phyloP scores from a whole-genome alignment of 768 basidiomycete genomes.

The Amanita exitialis region DNA sequence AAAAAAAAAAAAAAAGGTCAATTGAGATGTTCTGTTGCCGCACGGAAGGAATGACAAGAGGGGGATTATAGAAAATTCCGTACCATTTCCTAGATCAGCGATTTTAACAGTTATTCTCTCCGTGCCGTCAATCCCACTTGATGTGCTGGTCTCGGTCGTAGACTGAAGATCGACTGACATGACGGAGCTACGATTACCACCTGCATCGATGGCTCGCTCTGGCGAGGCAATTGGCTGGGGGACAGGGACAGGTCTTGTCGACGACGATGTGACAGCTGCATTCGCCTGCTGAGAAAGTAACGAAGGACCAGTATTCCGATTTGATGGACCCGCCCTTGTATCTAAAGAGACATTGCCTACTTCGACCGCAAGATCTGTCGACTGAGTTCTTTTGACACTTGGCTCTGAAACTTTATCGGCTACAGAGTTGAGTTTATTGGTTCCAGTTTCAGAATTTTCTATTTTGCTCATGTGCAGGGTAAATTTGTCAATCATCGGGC shows the following conservation, averaged over 20 bases:
- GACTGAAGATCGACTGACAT: constrained; percentile 26
- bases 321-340: constrained; percentile 11
- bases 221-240: constrained; percentile 15
- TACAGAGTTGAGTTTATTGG: constrained; percentile 15
- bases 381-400: constrained; percentile 14
- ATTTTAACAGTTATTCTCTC: constrained; percentile 96
- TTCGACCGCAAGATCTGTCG: constrained; percentile 24
- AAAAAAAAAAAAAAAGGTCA: neutral
- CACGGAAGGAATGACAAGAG: constrained; percentile 2
- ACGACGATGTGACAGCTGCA: constrained; percentile 14
- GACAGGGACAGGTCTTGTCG: constrained; percentile 12
- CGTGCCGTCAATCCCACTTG: constrained; percentile 14
- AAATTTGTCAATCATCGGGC: constrained; percentile 74
- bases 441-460: constrained; percentile 30
- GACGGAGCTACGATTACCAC: constrained; percentile 15
- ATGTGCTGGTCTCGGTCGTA: constrained; percentile 17
- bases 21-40: neutral
- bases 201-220: constrained; percentile 10
- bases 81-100: constrained; percentile 94
- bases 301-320: constrained; percentile 43
- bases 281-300: constrained; percentile 66
- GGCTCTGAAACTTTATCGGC: constrained; percentile 12
- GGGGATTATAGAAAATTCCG: constrained; percentile 15
- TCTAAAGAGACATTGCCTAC: constrained; percentile 30
- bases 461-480: constrained; percentile 93